phyloP scores from a whole-genome alignment of 2,329 filamentous ascomycete species.

The Epichloe sibirici region DNA sequence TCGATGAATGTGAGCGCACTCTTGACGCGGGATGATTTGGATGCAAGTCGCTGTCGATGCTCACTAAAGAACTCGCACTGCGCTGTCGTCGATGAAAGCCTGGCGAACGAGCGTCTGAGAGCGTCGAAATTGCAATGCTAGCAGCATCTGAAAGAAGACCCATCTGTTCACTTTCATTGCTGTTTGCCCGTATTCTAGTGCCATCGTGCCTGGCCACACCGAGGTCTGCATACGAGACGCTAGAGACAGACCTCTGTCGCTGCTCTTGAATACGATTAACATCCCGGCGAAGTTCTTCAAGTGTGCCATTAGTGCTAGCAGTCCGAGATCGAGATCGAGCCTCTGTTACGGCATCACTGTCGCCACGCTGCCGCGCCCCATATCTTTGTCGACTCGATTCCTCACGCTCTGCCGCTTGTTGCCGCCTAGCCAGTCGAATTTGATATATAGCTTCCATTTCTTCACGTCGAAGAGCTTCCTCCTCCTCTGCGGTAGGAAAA shows the following conservation, averaged over 20 bases:
- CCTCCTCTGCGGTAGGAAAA: conserved; percentile 65
- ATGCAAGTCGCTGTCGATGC: conserved; percentile 35
- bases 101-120: conserved; percentile 20
- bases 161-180: conserved; percentile 57
- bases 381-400: conserved; percentile 56
- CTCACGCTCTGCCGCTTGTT: conserved; percentile 66
- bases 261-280: conserved; percentile 44
- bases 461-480: conserved; percentile 66
- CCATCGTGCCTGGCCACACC: conserved; percentile 69
- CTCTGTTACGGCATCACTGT: conserved; percentile 54
- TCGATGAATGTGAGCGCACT: conserved; percentile 30
- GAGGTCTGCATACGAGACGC: conserved; percentile 64
- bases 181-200: conserved; percentile 60
- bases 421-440: conserved; percentile 66
- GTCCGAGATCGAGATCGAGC: conserved; percentile 46
- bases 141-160: conserved; percentile 63
- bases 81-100: conserved; percentile 30
- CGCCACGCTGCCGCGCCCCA: conserved; percentile 61
- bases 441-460: conserved; percentile 93
- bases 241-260: conserved; percentile 57
- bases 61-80: conserved; percentile 44
- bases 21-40: conserved; percentile 27
- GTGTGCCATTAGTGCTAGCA: conserved; percentile 35
- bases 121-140: conserved; percentile 37
- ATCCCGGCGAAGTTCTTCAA: conserved; percentile 46